These are phyloP conservation scores for Oxytropis ochrocephala DNA, from an alignment of 306 rosid species.

Conservation along the genomic window DNA sequence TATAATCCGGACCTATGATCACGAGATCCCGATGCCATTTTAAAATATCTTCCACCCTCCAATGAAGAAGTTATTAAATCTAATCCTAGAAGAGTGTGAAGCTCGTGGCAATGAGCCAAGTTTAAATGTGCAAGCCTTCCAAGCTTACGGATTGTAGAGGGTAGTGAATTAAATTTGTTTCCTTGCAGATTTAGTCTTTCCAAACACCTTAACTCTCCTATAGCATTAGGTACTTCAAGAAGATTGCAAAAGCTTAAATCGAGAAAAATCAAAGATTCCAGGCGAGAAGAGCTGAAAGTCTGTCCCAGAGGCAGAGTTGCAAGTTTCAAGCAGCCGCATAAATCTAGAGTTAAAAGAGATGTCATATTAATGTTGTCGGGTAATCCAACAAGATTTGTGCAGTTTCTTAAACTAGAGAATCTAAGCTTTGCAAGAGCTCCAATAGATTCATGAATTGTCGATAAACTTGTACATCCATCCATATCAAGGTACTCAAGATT, in stretches of 20 bases:
- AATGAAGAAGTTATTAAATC: no score
- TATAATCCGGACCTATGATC: neutral
- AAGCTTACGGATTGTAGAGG: neutral
- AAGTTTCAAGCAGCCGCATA: neutral
- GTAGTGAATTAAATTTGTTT: neutral
- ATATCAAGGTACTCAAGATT: constrained; percentile 16
- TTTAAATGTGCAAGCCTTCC: neutral
- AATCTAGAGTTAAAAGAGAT: neutral
- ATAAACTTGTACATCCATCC: neutral
- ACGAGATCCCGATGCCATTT: neutral
- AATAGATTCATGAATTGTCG: neutral
- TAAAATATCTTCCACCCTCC: neutral
- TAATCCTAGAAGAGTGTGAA: neutral
- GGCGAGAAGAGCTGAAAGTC: neutral
- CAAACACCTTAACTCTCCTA: neutral
- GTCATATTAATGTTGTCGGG: neutral
- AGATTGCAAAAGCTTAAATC: neutral
- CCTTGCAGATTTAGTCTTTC: neutral
- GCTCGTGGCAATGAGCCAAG: neutral
- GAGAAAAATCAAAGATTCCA: neutral
- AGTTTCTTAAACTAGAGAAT: neutral
- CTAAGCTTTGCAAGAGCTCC: neutral
- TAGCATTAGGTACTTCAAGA: neutral
- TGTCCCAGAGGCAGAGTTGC: neutral
- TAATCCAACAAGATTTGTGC: neutral